Evolutionary conservation across 768 basidiomycete genomes (phyloP).

Genomic region (Artomyces pyxidatus): DNA sequence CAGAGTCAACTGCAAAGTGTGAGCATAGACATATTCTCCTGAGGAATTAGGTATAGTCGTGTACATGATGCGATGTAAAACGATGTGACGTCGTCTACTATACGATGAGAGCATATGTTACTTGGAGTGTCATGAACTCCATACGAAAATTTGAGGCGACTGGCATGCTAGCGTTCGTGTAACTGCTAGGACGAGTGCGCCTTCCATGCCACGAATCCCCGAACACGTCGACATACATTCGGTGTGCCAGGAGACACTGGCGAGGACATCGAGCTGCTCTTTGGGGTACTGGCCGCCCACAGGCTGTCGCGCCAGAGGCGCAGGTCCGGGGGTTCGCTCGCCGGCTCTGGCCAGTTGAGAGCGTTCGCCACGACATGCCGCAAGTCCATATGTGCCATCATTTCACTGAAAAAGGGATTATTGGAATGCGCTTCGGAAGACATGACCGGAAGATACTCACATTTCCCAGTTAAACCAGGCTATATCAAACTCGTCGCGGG

Average conservation of each 20-base stretch:
- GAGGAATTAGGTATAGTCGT: too few species aligned
- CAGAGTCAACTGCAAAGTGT: background rate
- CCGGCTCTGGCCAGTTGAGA: constrained; percentile 45
- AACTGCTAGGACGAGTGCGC: background rate
- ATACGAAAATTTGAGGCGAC: too few species aligned
- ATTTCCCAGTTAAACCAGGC: constrained; percentile 66
- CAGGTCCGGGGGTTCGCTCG: constrained; percentile 42
- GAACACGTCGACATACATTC: constrained; percentile 11
- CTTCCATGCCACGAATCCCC: constrained; percentile 17
- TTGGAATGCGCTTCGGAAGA: constrained; percentile 2
- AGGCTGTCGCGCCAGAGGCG: constrained; percentile 38
- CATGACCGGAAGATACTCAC: constrained; percentile 28
- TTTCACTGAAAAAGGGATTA: constrained; percentile 41
- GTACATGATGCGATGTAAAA: background rate
- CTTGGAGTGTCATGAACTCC: too few species aligned
- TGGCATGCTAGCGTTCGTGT: too few species aligned
- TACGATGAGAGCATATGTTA: background rate
- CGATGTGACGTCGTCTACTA: background rate
- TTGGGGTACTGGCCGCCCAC: background rate
- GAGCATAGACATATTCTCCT: background rate
- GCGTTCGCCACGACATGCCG: constrained; percentile 38
- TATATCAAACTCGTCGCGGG: constrained; percentile 53
- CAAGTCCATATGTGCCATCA: constrained; percentile 64
- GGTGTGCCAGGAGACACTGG: background rate
- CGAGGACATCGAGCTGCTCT: background rate